Conservation (phyloP, 2,329 filamentous ascomycete species). For the Hypoxylon sp. region DNA sequence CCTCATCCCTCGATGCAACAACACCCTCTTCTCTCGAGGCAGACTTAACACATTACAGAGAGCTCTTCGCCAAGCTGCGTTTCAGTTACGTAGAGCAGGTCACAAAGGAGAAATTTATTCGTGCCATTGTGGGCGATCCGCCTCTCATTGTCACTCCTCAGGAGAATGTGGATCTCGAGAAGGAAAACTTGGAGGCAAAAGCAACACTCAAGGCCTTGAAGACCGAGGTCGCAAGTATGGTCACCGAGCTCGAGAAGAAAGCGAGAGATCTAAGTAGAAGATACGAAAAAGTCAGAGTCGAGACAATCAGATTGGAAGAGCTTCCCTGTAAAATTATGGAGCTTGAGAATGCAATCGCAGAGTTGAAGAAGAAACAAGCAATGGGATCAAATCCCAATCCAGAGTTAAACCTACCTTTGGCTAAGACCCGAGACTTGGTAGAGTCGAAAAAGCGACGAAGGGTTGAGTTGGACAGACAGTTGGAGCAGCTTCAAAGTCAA, state of each 20-base stretch:
- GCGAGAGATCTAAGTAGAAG: constrained; percentile 69
- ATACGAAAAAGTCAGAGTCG: constrained; percentile 64
- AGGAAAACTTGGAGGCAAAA: constrained; percentile 77
- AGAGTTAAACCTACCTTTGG: constrained; percentile 67
- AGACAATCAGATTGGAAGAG: constrained; percentile 63
- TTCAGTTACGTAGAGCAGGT: constrained; percentile 99
- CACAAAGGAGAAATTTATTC: constrained; percentile 97
- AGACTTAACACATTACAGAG: constrained; percentile 90
- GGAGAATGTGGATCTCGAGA: constrained; percentile 85
- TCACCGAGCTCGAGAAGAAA: constrained; percentile 76
- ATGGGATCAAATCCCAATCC: constrained; percentile 57
- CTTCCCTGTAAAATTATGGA: constrained; percentile 64
- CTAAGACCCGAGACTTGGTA: constrained; percentile 68
- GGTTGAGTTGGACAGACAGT: constrained; percentile 70
- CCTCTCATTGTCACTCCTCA: constrained; percentile 84
- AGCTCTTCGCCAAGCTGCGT: constrained; percentile 94
- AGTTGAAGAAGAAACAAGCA: constrained; percentile 60
- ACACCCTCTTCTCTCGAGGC: constrained; percentile 83
- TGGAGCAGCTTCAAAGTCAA: constrained; percentile 73
- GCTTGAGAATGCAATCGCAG: constrained; percentile 63
- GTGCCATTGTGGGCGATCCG: constrained; percentile 90
- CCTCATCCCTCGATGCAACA: constrained; percentile 72
- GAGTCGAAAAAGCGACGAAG: constrained; percentile 64
- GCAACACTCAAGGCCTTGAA: constrained; percentile 83
- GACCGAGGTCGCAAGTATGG: constrained; percentile 79